Percentiles rank a stretch among this genome's conserved stretches.
These are phyloP conservation scores for Malassezia psittaci DNA, from an alignment of 1,284 basidiomycete species.

Conservation along the genomic window DNA sequence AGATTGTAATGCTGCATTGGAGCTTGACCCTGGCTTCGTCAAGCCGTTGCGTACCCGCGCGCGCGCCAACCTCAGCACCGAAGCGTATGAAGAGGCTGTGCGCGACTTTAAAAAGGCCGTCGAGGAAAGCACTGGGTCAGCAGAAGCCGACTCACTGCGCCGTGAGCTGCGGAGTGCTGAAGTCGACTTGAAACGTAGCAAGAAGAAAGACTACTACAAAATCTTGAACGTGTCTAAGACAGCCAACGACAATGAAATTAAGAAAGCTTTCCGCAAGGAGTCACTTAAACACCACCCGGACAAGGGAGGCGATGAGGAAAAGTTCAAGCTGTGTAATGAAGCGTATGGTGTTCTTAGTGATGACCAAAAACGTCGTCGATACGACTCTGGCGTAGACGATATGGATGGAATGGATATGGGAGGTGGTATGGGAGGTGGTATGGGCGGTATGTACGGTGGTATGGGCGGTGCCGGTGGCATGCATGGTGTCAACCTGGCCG, in stretches of 20 bases:
- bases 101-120: conserved; percentile 68
- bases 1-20: conserved; percentile 62
- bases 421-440: conserved; percentile 19
- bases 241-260: conserved; percentile 72
- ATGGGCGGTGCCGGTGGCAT: conserved; percentile 14
- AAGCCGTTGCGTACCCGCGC: conserved; percentile 78
- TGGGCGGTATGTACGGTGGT: conserved; percentile 17
- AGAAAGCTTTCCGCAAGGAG: conserved; percentile 51
- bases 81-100: conserved; percentile 64
- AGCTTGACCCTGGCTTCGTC: conserved; percentile 60
- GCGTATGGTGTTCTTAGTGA: conserved; percentile 41
- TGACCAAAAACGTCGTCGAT: conserved; percentile 35
- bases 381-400: conserved; percentile 44
- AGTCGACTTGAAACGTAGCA: conserved; percentile 41
- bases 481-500: conserved; percentile 39
- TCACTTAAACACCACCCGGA: conserved; percentile 46
- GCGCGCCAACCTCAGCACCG: conserved; percentile 63
- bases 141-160: conserved; percentile 58
- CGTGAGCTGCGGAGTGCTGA: conserved; percentile 52
- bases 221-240: conserved; percentile 63
- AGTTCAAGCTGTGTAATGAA: conserved; percentile 46
- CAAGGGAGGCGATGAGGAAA: conserved; percentile 47
- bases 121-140: conserved; percentile 52
- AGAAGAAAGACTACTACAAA: conserved; percentile 57
- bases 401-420: conserved; percentile 24